Percentiles rank a stretch among this genome's conserved stretches.
Evolutionary conservation across 768 basidiomycete species (phyloP).

Genomic region (Dendrothele bispora): DNA sequence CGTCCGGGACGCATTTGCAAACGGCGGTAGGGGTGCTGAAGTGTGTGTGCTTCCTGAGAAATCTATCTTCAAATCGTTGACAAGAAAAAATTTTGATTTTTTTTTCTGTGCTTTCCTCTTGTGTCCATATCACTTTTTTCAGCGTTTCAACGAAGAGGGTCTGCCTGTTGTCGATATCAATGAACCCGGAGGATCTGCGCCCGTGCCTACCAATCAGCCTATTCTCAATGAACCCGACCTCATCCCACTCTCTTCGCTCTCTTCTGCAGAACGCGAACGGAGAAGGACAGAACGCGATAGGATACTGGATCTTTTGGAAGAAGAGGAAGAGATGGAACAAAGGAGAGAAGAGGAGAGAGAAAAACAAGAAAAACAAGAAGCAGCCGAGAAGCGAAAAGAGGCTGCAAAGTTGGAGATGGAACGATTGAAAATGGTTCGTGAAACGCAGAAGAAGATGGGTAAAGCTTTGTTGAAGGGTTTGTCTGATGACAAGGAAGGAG

Average conservation of each 20-base stretch:
- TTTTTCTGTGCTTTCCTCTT: too few species aligned
- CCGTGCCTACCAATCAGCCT: slow-evolving; percentile 8
- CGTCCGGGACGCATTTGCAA: slow-evolving; percentile 28
- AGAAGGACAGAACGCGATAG: slow-evolving; percentile 59
- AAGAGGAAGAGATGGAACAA: slow-evolving; percentile 58
- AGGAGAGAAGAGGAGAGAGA: slow-evolving; percentile 39
- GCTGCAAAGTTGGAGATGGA: slow-evolving; percentile 41
- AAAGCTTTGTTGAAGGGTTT: slow-evolving; percentile 56
- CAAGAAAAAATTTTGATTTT: neutral
- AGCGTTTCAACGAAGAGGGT: slow-evolving; percentile 78
- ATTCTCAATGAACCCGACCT: slow-evolving; percentile 41
- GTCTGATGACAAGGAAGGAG: slow-evolving; percentile 35
- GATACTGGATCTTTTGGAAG: slow-evolving; percentile 68
- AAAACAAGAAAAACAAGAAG: slow-evolving; percentile 41
- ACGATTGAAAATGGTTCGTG: slow-evolving; percentile 39
- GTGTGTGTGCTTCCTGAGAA: slow-evolving; percentile 16
- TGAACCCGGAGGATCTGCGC: slow-evolving; percentile 44
- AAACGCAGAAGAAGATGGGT: slow-evolving; percentile 80
- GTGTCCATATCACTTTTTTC: too few species aligned
- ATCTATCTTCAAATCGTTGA: neutral
- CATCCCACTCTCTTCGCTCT: slow-evolving; percentile 44
- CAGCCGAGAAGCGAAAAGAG: slow-evolving; percentile 50
- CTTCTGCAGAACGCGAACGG: slow-evolving; percentile 46
- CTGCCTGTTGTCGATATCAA: slow-evolving; percentile 78
- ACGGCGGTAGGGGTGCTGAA: slow-evolving; percentile 28